A percentile compares a stretch with the other conserved stretches of the same genome.
Evolutionary conservation across 257 asterid genomes (phyloP).

Genomic region (Solanum microdontum): DNA sequence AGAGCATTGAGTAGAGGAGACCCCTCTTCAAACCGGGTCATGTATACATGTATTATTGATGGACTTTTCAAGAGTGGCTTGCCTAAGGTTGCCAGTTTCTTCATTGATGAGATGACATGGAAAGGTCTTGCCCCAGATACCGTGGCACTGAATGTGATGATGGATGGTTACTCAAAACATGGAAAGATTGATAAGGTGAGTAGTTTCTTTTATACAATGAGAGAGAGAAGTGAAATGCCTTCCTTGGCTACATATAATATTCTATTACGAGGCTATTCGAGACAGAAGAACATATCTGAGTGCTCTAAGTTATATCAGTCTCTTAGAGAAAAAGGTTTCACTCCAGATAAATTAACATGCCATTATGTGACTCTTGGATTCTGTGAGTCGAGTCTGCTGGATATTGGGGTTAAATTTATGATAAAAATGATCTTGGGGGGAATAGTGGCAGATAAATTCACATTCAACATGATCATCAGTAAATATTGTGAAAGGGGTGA

Average conservation of each 20-base stretch:
- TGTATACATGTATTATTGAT: slow-evolving; percentile 58
- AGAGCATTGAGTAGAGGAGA: slow-evolving; percentile 34
- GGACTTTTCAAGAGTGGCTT: slow-evolving; percentile 66
- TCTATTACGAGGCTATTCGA: slow-evolving; percentile 63
- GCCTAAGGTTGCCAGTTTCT: slow-evolving; percentile 43
- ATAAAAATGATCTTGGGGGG: slow-evolving; percentile 56
- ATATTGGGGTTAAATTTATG: slow-evolving; percentile 52
- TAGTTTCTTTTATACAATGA: slow-evolving; percentile 28
- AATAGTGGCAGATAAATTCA: slow-evolving; percentile 33
- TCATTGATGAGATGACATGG: slow-evolving; percentile 42
- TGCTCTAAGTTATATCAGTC: slow-evolving; percentile 40
- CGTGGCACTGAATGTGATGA: slow-evolving; percentile 43
- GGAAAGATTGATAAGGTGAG: slow-evolving; percentile 36
- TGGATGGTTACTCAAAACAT: slow-evolving; percentile 64
- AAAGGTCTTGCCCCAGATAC: slow-evolving; percentile 44
- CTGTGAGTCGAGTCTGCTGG: slow-evolving; percentile 51
- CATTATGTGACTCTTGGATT: slow-evolving; percentile 57
- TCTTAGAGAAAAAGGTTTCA: slow-evolving; percentile 37
- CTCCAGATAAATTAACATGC: slow-evolving; percentile 61
- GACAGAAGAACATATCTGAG: slow-evolving; percentile 26
- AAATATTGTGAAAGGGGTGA: slow-evolving; percentile 49
- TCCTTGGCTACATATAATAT: slow-evolving; percentile 62
- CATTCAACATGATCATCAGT: slow-evolving; percentile 53
- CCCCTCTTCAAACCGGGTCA: slow-evolving; percentile 32
- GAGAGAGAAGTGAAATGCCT: slow-evolving; percentile 21